Base-by-base conservation (phyloP, 805 yeast species). In the Wickerhamiella sergipiensis region DNA sequence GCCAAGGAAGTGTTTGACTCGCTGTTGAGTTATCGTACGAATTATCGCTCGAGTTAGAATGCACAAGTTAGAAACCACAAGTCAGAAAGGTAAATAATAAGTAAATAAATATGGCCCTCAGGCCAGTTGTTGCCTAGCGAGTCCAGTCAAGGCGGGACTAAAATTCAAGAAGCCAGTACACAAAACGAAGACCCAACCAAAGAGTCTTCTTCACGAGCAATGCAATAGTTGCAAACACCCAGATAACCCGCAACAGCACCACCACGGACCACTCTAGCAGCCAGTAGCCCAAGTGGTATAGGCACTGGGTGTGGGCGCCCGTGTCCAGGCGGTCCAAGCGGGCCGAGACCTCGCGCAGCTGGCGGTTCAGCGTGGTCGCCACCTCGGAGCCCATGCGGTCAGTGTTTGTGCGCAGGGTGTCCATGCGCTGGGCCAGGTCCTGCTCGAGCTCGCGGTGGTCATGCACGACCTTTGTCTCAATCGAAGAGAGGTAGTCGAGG, bases 311-410 rank as follows among this genome's bases (percentile, higher is more conserved):
- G 22, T 50, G 38, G 31, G 49, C 45, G 38, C 49, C 36, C 13
- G 52, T 46, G 43, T 48, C 52, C 33, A 55, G 45, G 40, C 57
- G 53, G 23, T 59, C 62, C 50, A 59, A 50, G 19, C 60, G 57
- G 5, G 59, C 48, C 10, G 55, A 43, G 31, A 56, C 44, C 26
- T 58, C 59, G 39, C 63, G 56, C 43, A 60, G 52, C 46, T 54
- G 55, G n/a, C 56, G 53, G 55, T 56, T 59, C 31, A 60, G 56
- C 6, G 57, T 57, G 12, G 62, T 58, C 53, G 56, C 57, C 40
- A 60, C 61, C 48, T 59, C 62, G 49, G 61, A 52, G 31, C 57
- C 57, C 51, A 59, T 54, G 22, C 60, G 53, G 39, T 60, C 63
- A n/a, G 61, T 54, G 22, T 57, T 48, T 8, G 55, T 55, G 2